Base-by-base conservation (phyloP, 139 green algal species). In the Microglena sp. region DNA sequence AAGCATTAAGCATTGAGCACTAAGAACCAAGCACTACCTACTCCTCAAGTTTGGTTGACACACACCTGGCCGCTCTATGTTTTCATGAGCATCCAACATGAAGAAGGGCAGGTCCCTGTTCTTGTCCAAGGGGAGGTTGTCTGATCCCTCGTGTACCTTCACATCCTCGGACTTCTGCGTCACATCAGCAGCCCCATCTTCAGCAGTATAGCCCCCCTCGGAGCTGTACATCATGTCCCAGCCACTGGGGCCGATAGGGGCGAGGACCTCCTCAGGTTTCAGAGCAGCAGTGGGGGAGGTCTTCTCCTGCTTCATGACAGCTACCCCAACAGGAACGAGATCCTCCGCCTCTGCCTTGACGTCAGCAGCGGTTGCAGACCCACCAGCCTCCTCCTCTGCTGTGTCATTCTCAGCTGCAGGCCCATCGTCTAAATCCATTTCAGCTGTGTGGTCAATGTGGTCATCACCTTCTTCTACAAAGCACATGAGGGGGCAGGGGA, bases 71-170 rank as follows among this genome's bases (percentile, higher is more conserved):
- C 77, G 57, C 2, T 83, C 77, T 1, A 59, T 44, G 73, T 96
- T 92, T 75, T 97, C 90, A 66, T 93, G 84, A 0, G 85, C 88
- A 55, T 98, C 92, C 18, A 97, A 22, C 36, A 95, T 80, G 77
- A 86, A 97, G 69, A 97, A 95, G 8, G 82, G 82, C 45, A 96
- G 67, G 15, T 64, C n/a, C 22, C 79, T 82, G 8, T 90, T 64
- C 1, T 26, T 57, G 24, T 94, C 84, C 32, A 91, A 44, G 0
- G 82, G 79, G 50, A 95, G 79, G 18, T 55, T 29, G 5, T 45
- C 44, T 2, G 30, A 40, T 3, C 50, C 54, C 35, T 45, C 66
- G 29, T 21, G 60, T 3, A 5, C 59, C 0, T 22, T 24, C 31
- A 26, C 32, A 24, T 27, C 69, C 33, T 80, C 87, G n/a, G 87